Evolutionary conservation across 768 basidiomycete genomes (phyloP), one percentile per base, ranked within the genome.

Genomic region (Tulasnella sp.): DNA sequence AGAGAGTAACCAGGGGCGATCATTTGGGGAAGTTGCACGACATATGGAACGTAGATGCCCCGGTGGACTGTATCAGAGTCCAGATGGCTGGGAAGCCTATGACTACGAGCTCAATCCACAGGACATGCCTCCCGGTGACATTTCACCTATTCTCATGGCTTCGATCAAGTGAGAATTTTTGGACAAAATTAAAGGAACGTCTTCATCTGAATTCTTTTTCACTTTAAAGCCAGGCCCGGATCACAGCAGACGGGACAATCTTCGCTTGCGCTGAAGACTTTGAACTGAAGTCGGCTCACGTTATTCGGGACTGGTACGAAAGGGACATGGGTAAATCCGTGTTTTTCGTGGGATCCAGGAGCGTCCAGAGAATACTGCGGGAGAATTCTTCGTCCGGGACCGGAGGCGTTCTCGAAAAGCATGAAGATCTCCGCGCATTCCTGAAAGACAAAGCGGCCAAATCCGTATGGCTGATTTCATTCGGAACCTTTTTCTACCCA

Each of bases 401-500:
- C 5, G 26, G 61, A 11, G 61, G 13, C 7, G n/a, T 29, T 11
- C 26, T 67, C 15, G 32, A 67, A 67, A 26, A 29, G 32, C 11
- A 11, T n/a, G 61, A 26, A 67, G 32, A 15, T 32, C 61, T 61
- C 67, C 40, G 18, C 75, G 20, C 55, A 29, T 76, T 61, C 51
- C 26, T 76, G 15, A 4, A 61, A 15, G 35, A 18, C 16, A 46
- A 76, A 16, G 26, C 55, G 26, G 32, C 75, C 55, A 76, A 76
- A 70, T 61, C 75, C n/a, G 55, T 76, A 10, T 40, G 57, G 67
- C 37, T 61, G 46, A 76, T 76, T 35, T 76, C 75, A 18, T 76
- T 76, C 67, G 75, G 51, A 20, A 57, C 75, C 18, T 40, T 76
- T 32, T 76, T 61, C 37, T 61, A 76, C 67, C 75, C 75, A 5